Evolutionary conservation across 2,329 filamentous ascomycete genomes (phyloP), one percentile per base, ranked within the genome.

Genomic region (Curvularia lunata): DNA sequence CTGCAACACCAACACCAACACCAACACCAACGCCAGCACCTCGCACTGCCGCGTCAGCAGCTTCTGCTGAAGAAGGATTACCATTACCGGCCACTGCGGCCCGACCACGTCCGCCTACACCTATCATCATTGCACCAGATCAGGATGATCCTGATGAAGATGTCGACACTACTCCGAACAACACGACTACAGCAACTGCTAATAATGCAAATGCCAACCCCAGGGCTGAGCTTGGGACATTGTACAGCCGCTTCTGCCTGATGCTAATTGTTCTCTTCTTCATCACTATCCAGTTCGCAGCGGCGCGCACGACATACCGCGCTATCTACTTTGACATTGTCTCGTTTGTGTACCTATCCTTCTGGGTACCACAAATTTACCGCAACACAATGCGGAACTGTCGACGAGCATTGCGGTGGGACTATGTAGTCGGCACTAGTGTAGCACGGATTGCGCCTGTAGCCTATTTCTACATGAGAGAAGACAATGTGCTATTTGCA

Each of bases 351-450:
- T 97, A 97, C 73, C 85, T 97, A 43, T 97, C 93, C 19, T 88
- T 97, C 72, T 98, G 94, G 94, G 74, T 88, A 0, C 94, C 95
- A 0, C 95, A 99, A 75, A 96, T 98, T 65, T 86, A 90, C 72
- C 91, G 95, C 61, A 99, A 99, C 75, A 83, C 90, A 52, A 87
- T 91, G 77, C 91, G 94, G 52, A 97, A 97, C 77, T 97, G 92
- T 76, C 91, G 93, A 40, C 91, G 91, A 68, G 93, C 94, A 0
- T 82, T 98, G n/a, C 85, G 88, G 3, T 97, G 93, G 92, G 89
- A 90, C 58, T 99, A 96, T 72, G 89, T 97, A 54, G 73, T 92
- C 21, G 93, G 92, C 2, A 91, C 97, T 75, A 95, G 91, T 47
- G 68, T 89, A 5, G 82, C 96, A 7, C 88, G 95, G 1, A 80